Percentiles rank a stretch among this genome's conserved stretches.
These are phyloP conservation scores for Fusarium austroafricanum DNA, from an alignment of 2,329 filamentous ascomycete species.

Conservation along the genomic window DNA sequence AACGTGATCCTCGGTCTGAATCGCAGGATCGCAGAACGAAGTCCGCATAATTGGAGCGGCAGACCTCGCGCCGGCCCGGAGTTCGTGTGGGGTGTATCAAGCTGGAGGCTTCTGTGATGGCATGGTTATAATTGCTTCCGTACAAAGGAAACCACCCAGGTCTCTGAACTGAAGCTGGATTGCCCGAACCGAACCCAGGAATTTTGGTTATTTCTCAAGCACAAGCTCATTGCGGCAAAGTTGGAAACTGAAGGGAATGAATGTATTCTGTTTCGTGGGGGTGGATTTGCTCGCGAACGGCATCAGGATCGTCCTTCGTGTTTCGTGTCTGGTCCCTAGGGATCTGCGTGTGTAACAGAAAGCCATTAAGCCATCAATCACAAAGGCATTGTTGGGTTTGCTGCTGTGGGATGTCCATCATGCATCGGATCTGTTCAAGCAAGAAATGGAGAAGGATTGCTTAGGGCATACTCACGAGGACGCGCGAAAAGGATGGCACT, in stretches of 20 bases:
- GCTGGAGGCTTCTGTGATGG: background rate
- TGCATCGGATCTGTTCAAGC: slow-evolving; percentile 5
- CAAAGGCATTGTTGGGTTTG: no score
- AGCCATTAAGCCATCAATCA: no score
- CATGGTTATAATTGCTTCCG: slow-evolving; percentile 9
- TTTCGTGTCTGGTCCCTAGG: slow-evolving; percentile 7
- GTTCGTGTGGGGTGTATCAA: slow-evolving; percentile 6
- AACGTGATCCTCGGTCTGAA: slow-evolving; percentile 28
- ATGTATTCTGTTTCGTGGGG: slow-evolving; percentile 2
- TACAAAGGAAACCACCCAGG: slow-evolving; percentile 2
- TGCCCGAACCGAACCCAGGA: slow-evolving; percentile 3
- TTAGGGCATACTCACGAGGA: background rate
- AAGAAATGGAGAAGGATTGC: background rate
- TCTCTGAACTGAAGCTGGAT: slow-evolving; percentile 1
- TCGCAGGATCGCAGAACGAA: slow-evolving; percentile 5
- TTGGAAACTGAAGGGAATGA: background rate
- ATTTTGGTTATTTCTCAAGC: background rate
- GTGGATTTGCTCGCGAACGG: slow-evolving; percentile 4
- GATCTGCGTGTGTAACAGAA: slow-evolving; percentile 1
- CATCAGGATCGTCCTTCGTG: no score
- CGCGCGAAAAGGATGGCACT: background rate
- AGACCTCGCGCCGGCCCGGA: slow-evolving; percentile 13
- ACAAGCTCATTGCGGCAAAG: background rate
- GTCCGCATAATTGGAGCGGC: slow-evolving; percentile 20
- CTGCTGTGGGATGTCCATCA: background rate